Base-by-base conservation (phyloP, 257 asterid species). In the Gardenia jasminoides region DNA sequence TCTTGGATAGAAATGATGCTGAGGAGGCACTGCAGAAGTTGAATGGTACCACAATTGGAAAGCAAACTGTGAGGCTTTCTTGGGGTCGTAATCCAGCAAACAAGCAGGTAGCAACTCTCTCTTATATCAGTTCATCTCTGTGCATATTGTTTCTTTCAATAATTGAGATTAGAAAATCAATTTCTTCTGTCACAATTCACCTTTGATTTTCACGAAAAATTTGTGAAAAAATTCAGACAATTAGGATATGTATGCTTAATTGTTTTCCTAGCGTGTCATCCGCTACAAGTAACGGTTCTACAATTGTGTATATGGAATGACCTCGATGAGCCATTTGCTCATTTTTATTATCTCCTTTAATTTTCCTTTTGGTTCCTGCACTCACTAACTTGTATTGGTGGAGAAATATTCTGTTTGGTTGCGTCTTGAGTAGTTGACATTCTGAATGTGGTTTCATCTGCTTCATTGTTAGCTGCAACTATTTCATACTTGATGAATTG, bases 1-100 rank as follows among this genome's bases (percentile, higher is more conserved):
- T 74, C 6, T 16, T 72, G 66, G 68, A 70, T 83, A 87, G 91
- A 79, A 84, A 84, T 78, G 89, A 87, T 67, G 91, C 91, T 6
- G 89, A 85, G 82, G 89, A 85, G 68, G 91, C 91, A 67, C 66
- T 87, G 84, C 86, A 83, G 87, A 85, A 88, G 77, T 74, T 83
- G 83, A 85, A 80, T 47, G 88, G 86, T 47, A 84, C 85, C 36
- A 80, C 76, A 16, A 85, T 85, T 50, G 89, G 89, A 50, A 85
- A 85, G 74, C 87, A 85, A 70, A 80, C 87, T 26, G 91, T 88
- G 66, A 84, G 91, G 16, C 91, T 87, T 43, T 83, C 89, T 77
- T 85, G 89, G 91, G 91, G 91, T 20, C 86, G 89, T 58, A 85
- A 88, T 78, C 88, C 89, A 44, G 89, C 83, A 69, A 88, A 85